A percentile compares a stretch with the other conserved stretches of the same genome.
Evolutionary conservation across 2,329 filamentous ascomycete species (phyloP).

Genomic region (Exophiala sp.): DNA sequence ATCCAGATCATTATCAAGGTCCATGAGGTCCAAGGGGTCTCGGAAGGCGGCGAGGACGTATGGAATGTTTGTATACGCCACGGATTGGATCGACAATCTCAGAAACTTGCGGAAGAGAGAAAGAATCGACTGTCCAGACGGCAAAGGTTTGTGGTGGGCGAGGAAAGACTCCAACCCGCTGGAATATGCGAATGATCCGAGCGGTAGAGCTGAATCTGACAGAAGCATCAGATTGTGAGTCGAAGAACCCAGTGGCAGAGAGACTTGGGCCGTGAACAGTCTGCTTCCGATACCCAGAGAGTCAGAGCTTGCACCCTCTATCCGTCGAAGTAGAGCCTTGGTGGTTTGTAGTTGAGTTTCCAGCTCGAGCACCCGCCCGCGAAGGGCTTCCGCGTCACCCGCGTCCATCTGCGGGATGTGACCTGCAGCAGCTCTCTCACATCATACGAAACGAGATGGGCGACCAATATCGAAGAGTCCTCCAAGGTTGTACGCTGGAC

Average conservation of each 20-base stretch:
- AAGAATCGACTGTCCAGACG: slow-evolving; percentile 31
- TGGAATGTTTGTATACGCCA: slow-evolving; percentile 55
- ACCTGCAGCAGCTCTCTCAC: background rate
- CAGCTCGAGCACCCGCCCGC: slow-evolving; percentile 39
- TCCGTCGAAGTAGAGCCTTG: slow-evolving; percentile 32
- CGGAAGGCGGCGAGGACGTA: slow-evolving; percentile 54
- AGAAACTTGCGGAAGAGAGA: slow-evolving; percentile 52
- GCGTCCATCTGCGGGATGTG: slow-evolving; percentile 17
- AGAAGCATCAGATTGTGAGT: slow-evolving; percentile 48
- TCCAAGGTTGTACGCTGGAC: too few relatives aligned
- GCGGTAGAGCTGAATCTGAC: slow-evolving; percentile 57
- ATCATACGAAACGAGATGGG: background rate
- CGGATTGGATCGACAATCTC: slow-evolving; percentile 50
- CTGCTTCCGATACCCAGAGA: background rate
- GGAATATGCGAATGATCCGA: slow-evolving; percentile 62
- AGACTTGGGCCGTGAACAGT: slow-evolving; percentile 1
- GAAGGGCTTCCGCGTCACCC: slow-evolving; percentile 19
- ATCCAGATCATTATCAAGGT: slow-evolving; percentile 58
- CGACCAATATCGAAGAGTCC: too few relatives aligned
- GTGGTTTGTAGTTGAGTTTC: slow-evolving; percentile 45
- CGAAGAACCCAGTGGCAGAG: slow-evolving; percentile 22
- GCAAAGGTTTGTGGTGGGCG: slow-evolving; percentile 48
- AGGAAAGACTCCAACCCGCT: slow-evolving; percentile 60
- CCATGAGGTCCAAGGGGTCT: slow-evolving; percentile 44
- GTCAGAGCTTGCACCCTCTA: slow-evolving; percentile 11